Conservation (phyloP, 345 rosid genomes). For the Bretschneidera sinensis region DNA sequence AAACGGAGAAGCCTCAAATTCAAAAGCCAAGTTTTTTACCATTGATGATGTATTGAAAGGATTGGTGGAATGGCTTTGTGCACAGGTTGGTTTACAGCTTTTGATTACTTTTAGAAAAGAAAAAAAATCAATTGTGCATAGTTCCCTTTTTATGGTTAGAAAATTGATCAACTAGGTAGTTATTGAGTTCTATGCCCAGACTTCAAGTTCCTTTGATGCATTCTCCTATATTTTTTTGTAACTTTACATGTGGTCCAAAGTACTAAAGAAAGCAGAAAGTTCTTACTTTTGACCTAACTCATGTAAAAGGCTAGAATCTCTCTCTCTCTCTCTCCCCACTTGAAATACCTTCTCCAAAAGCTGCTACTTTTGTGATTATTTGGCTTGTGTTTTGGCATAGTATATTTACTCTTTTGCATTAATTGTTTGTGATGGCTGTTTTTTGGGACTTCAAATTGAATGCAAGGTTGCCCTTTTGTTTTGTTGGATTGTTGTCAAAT, state of each 20-base stretch:
- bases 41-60: slow-evolving; percentile 86
- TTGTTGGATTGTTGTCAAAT: neutral
- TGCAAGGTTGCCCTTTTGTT: neutral
- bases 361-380: neutral
- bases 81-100: slow-evolving; percentile 51
- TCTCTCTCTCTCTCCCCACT: neutral
- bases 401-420: neutral
- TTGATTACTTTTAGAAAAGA: neutral
- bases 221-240: neutral
- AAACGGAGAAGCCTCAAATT: slow-evolving; percentile 67
- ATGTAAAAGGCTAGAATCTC: neutral
- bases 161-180: neutral
- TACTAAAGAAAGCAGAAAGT: neutral
- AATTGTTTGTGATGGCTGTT: neutral
- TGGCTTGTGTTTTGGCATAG: neutral
- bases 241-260: neutral
- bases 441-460: neutral
- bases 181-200: neutral
- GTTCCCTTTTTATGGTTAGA: slow-evolving; percentile 1
- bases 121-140: neutral
- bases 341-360: neutral
- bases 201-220: too few species aligned
- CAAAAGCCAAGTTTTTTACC: slow-evolving; percentile 53
- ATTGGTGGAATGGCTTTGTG: slow-evolving; percentile 95
- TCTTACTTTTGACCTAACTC: neutral